These are phyloP conservation scores for Claviceps sp. DNA, from an alignment of 2,329 filamentous ascomycete genomes.

Conservation along the genomic window DNA sequence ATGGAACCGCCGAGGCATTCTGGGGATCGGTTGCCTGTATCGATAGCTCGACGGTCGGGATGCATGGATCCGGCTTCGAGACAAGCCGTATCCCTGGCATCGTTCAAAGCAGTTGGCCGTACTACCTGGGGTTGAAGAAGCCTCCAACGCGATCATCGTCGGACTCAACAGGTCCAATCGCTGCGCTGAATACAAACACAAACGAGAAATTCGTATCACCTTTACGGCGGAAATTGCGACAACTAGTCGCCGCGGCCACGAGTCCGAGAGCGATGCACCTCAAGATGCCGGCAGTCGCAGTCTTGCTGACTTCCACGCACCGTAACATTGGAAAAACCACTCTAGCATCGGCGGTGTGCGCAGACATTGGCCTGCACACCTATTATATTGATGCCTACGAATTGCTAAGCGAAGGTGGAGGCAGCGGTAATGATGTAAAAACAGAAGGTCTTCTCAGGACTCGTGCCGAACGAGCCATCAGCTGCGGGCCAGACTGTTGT, in stretches of 20 bases:
- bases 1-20: conserved; percentile 49
- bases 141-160: conserved; percentile 33
- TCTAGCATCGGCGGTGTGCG: conserved; percentile 61
- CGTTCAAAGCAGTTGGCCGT: conserved; percentile 70
- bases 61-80: conserved; percentile 83
- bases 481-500: conserved; percentile 74
- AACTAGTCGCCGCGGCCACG: conserved; percentile 78
- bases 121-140: conserved; percentile 70
- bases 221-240: conserved; percentile 59
- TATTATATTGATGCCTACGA: conserved; percentile 88
- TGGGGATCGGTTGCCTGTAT: conserved; percentile 85
- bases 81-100: conserved; percentile 67
- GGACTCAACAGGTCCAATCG: conserved; percentile 24
- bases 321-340: conserved; percentile 87
- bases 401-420: conserved; percentile 73
- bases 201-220: conserved; percentile 40
- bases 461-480: conserved; percentile 75
- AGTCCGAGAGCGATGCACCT: conserved; percentile 78
- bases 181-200: conserved; percentile 32
- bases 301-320: conserved; percentile 83
- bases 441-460: conserved; percentile 84
- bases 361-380: conserved; percentile 79
- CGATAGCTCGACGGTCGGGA: conserved; percentile 73
- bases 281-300: conserved; percentile 74
- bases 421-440: conserved; percentile 81